These are phyloP conservation scores for Tulasnella sp. DNA, from an alignment of 768 basidiomycete genomes.

Conservation along the genomic window DNA sequence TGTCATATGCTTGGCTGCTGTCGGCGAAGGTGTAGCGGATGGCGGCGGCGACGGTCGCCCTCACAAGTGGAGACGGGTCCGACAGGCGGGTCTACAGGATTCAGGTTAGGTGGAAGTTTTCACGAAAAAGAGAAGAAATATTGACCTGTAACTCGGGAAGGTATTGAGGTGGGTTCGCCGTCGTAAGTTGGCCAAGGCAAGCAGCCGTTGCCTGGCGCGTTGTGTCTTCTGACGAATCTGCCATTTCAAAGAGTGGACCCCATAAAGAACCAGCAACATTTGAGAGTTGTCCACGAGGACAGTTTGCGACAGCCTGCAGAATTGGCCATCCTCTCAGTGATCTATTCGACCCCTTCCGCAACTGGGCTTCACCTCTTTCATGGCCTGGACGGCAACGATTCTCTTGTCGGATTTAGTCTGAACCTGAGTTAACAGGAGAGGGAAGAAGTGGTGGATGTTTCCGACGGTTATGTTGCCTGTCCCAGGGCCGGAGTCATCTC, in stretches of 20 bases:
- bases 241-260: constrained; percentile 88
- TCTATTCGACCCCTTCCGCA: neutral
- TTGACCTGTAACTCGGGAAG: constrained; percentile 86
- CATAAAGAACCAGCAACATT: constrained; percentile 85
- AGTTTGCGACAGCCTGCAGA: constrained; percentile 82
- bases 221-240: constrained; percentile 84
- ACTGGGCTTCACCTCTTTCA: constrained; percentile 69
- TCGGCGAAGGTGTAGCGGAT: constrained; percentile 90
- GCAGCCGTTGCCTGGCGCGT: constrained; percentile 94
- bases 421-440: constrained; percentile 73
- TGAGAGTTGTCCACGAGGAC: constrained; percentile 77
- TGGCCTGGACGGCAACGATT: constrained; percentile 80
- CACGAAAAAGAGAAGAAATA: neutral
- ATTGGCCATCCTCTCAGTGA: neutral
- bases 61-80: constrained; percentile 64
- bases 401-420: constrained; percentile 67
- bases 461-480: constrained; percentile 94
- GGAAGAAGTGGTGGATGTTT: constrained; percentile 81
- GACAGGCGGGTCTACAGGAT: constrained; percentile 56
- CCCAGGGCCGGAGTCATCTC: neutral
- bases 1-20: constrained; percentile 79
- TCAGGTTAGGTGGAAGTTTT: neutral
- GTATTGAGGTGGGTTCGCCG: constrained; percentile 84
- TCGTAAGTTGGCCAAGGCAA: constrained; percentile 92
- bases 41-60: constrained; percentile 88